These are phyloP conservation scores for Chalaropsis ovoidea DNA, from an alignment of 2,329 filamentous ascomycete genomes.

Conservation along the genomic window DNA sequence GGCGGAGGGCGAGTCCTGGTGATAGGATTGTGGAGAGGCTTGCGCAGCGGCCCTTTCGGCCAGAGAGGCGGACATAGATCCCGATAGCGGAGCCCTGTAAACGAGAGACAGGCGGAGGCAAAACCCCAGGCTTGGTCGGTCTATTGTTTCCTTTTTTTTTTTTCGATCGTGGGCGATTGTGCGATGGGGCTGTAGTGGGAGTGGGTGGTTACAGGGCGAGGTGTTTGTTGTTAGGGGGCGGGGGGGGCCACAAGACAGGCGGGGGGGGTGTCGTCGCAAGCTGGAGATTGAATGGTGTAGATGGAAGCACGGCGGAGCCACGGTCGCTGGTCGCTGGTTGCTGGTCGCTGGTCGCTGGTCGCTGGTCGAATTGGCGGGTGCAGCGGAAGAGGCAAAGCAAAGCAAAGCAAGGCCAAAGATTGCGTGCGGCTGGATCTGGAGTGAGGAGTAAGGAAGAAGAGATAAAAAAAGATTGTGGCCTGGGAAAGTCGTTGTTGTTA, in stretches of 20 bases:
- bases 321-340: too few species aligned
- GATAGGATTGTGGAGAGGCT: slow-evolving; percentile 1
- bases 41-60: slow-evolving; percentile 17
- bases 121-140: neutral
- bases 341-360: neutral
- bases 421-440: neutral
- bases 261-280: neutral
- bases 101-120: neutral
- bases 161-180: slow-evolving; percentile 1
- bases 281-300: too few species aligned
- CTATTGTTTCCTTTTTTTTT: too few species aligned
- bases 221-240: neutral
- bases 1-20: neutral
- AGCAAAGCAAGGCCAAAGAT: neutral
- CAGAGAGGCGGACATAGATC: slow-evolving; percentile 23
- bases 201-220: slow-evolving; percentile 5
- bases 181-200: too few species aligned
- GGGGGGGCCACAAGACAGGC: neutral
- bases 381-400: neutral
- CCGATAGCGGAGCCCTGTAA: neutral
- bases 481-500: slow-evolving; percentile 3
- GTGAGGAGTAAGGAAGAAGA: neutral
- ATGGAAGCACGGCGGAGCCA: too few species aligned
- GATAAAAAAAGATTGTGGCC: neutral
- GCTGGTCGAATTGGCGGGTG: neutral